These are phyloP conservation scores for Melanopsichium pennsylvanicum DNA, from an alignment of 1,284 basidiomycete genomes.

Conservation along the genomic window DNA sequence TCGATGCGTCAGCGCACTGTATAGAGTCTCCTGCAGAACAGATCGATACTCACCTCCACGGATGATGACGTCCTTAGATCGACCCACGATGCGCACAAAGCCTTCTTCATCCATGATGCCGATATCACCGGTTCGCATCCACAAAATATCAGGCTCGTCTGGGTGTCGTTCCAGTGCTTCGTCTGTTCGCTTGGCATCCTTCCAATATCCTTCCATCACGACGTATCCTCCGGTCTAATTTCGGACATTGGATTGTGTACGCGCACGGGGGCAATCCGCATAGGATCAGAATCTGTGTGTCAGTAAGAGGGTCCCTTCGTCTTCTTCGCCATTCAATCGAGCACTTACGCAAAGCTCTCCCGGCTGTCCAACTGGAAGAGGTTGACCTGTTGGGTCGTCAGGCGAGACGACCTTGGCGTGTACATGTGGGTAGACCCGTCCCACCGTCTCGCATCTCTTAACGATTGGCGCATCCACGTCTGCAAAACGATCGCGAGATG, in stretches of 20 bases:
- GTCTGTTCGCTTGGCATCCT: slow-evolving; percentile 76
- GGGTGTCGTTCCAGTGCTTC: slow-evolving; percentile 71
- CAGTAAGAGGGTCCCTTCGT: slow-evolving; percentile 1
- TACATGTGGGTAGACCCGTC: slow-evolving; percentile 77
- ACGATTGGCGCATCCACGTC: slow-evolving; percentile 71
- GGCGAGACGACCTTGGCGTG: slow-evolving; percentile 76
- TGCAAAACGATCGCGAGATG: slow-evolving; percentile 2
- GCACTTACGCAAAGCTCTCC: slow-evolving; percentile 73
- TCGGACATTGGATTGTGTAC: slow-evolving; percentile 4
- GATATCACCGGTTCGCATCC: slow-evolving; percentile 87
- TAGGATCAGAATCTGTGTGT: not conserved
- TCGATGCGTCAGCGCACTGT: too few relatives aligned
- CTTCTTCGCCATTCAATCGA: not conserved
- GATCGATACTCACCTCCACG: slow-evolving; percentile 81
- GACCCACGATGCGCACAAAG: slow-evolving; percentile 77
- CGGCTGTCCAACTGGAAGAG: slow-evolving; percentile 67
- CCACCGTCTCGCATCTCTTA: slow-evolving; percentile 81
- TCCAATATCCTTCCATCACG: slow-evolving; percentile 84
- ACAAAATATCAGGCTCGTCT: slow-evolving; percentile 69
- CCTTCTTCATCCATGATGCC: slow-evolving; percentile 83
- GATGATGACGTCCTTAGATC: slow-evolving; percentile 81
- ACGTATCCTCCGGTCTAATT: slow-evolving; percentile 75
- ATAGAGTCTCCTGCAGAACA: too few relatives aligned
- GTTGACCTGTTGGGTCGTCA: slow-evolving; percentile 67
- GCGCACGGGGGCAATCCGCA: slow-evolving; percentile 1